Conservation (phyloP, 768 basidiomycete genomes). For the Amanita rubescens region DNA sequence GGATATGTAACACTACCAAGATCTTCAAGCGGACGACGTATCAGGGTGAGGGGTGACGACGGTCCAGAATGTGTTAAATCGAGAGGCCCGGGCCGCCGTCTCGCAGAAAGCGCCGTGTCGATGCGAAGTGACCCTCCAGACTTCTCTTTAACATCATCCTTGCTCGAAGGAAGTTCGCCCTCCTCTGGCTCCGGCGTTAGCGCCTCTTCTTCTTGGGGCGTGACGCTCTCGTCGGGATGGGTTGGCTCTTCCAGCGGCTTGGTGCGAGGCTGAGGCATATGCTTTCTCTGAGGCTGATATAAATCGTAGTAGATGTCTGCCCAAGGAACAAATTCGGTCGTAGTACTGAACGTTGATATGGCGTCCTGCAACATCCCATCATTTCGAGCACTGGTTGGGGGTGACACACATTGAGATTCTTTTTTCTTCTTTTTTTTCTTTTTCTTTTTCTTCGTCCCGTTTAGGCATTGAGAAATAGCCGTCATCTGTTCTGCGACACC, state of each 20-base stretch:
- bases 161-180: slow-evolving; percentile 26
- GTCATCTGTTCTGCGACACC: no score
- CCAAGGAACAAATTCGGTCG: no score
- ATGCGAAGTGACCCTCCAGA: slow-evolving; percentile 58
- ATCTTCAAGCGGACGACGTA: slow-evolving; percentile 81
- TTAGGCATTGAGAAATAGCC: no score
- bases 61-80: slow-evolving; percentile 56
- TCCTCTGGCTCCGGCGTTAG: slow-evolving; percentile 39
- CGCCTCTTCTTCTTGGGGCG: slow-evolving; percentile 42
- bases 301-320: no score
- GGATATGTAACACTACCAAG: slow-evolving; percentile 75
- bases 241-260: no score
- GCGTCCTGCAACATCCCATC: no score
- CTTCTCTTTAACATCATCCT: slow-evolving; percentile 34
- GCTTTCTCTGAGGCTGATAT: slow-evolving; percentile 65
- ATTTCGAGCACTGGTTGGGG: no score
- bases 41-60: slow-evolving; percentile 69
- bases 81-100: slow-evolving; percentile 64
- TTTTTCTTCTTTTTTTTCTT: no score
- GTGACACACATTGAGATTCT: no score
- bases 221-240: no score
- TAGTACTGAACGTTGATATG: no score
- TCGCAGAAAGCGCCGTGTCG: slow-evolving; percentile 43
- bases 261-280: slow-evolving; percentile 39
- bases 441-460: no score